A percentile compares a stretch with the other conserved stretches of the same genome.
phyloP scores from a whole-genome alignment of 2,329 filamentous ascomycete species.

The Beauveria sp. region DNA sequence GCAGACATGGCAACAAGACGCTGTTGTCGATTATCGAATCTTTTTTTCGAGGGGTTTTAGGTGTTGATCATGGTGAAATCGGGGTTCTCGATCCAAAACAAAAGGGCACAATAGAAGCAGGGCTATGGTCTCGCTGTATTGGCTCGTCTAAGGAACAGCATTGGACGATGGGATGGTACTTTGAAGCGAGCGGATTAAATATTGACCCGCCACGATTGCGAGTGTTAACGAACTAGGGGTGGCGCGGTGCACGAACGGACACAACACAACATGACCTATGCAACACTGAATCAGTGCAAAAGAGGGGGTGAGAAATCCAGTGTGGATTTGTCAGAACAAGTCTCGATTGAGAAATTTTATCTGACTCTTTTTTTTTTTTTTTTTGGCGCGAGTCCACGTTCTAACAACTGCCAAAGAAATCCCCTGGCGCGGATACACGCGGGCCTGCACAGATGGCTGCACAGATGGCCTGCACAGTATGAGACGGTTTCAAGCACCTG shows the following conservation, averaged over 20 bases:
- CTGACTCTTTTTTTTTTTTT: too few relatives aligned
- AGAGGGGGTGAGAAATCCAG: too few relatives aligned
- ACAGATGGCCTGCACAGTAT: too few relatives aligned
- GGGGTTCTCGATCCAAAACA: not conserved
- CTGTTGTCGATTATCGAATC: not conserved
- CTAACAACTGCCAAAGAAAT: too few relatives aligned
- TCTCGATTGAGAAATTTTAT: too few relatives aligned
- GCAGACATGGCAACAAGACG: constrained; percentile 7
- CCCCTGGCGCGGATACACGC: too few relatives aligned
- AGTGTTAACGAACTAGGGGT: not conserved
- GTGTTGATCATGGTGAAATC: constrained; percentile 3
- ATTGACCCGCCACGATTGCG: constrained; percentile 6
- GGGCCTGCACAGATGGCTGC: too few relatives aligned
- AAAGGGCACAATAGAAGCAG: constrained; percentile 1
- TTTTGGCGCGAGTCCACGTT: too few relatives aligned
- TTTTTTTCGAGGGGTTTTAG: not conserved
- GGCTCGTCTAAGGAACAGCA: not conserved
- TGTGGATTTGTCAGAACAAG: too few relatives aligned
- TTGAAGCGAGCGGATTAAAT: constrained; percentile 8
- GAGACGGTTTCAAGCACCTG: too few relatives aligned
- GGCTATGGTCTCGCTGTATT: constrained; percentile 1
- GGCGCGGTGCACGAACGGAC: not conserved
- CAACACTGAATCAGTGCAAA: too few relatives aligned
- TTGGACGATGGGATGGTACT: not conserved
- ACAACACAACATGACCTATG: not conserved